These are phyloP conservation scores for Lecanicillium sp. DNA, from an alignment of 2,329 filamentous ascomycete species.

Conservation along the genomic window DNA sequence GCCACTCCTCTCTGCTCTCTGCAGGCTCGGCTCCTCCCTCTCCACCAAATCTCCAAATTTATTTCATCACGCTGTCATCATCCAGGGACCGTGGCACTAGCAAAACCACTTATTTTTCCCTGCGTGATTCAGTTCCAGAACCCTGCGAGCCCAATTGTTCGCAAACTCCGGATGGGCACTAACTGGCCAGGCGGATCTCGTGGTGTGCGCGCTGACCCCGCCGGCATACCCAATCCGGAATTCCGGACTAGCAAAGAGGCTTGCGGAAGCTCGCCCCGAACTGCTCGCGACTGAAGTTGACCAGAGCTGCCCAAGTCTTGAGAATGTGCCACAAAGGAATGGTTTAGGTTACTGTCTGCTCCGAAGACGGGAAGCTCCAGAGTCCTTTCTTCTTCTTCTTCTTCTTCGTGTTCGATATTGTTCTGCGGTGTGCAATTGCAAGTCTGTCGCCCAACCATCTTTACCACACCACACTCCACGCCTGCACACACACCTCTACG, in stretches of 20 bases:
- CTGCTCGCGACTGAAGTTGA: too few species aligned
- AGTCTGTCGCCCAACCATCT: too few species aligned
- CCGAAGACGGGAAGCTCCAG: slow-evolving; percentile 10
- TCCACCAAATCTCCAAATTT: slow-evolving; percentile 7
- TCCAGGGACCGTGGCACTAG: slow-evolving; percentile 6
- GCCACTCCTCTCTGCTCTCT: slow-evolving; percentile 3
- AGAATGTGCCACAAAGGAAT: not conserved
- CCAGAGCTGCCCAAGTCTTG: too few species aligned
- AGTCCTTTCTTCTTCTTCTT: not conserved
- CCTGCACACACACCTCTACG: too few species aligned
- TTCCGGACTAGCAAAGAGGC: slow-evolving; percentile 3
- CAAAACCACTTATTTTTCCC: not conserved
- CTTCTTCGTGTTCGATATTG: too few species aligned
- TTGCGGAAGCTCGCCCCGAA: too few species aligned
- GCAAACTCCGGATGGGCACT: too few species aligned
- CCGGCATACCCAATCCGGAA: slow-evolving; percentile 16
- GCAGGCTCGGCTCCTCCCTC: not conserved
- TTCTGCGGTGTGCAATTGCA: too few species aligned
- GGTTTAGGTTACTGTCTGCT: not conserved
- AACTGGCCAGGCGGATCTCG: too few species aligned
- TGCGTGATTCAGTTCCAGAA: slow-evolving; percentile 7
- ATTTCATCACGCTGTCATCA: slow-evolving; percentile 10
- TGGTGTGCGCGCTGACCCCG: slow-evolving; percentile 1
- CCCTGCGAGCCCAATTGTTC: too few species aligned
- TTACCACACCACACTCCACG: too few species aligned